A percentile compares a stretch with the other conserved stretches of the same genome.
Evolutionary conservation across 352 stramenopile genomes (phyloP).

Genomic region (Phytophthora hybrid): DNA sequence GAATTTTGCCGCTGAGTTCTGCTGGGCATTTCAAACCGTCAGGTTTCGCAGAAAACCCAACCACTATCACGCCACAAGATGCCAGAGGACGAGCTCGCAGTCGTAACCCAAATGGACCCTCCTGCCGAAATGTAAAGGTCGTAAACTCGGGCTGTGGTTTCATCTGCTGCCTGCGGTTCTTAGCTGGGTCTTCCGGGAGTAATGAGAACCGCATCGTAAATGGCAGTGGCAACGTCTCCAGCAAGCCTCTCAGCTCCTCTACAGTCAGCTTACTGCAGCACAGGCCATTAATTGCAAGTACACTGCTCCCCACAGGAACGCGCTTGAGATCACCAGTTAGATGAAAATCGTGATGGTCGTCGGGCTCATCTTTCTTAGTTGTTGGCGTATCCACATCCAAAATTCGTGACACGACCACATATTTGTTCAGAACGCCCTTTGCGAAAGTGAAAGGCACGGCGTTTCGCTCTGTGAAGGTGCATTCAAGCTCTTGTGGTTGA

Average conservation of each 20-base stretch:
- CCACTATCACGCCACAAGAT: constrained; percentile 75
- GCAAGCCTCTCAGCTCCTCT: constrained; percentile 63
- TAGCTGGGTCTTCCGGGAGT: constrained; percentile 60
- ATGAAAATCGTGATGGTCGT: constrained; percentile 35
- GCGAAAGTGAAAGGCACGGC: constrained; percentile 72
- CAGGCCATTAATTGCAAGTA: constrained; percentile 82
- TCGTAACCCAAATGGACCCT: constrained; percentile 79
- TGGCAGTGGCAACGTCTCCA: constrained; percentile 61
- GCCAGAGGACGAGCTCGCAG: constrained; percentile 76
- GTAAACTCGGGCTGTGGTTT: constrained; percentile 61
- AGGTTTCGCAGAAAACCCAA: constrained; percentile 65
- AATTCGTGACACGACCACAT: constrained; percentile 68
- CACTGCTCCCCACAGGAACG: constrained; percentile 63
- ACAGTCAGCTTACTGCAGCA: constrained; percentile 78
- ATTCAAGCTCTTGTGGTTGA: constrained; percentile 75
- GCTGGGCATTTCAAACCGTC: constrained; percentile 66
- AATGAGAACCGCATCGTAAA: constrained; percentile 78
- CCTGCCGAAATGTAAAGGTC: constrained; percentile 75
- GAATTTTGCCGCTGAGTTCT: constrained; percentile 80
- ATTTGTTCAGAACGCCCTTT: constrained; percentile 77
- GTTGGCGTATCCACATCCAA: constrained; percentile 44
- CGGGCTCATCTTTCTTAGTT: constrained; percentile 12
- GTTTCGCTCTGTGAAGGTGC: constrained; percentile 54
- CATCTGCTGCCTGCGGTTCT: constrained; percentile 60
- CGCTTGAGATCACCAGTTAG: constrained; percentile 47